phyloP scores from a whole-genome alignment of 768 basidiomycete genomes.

The Naematelia encephala region DNA sequence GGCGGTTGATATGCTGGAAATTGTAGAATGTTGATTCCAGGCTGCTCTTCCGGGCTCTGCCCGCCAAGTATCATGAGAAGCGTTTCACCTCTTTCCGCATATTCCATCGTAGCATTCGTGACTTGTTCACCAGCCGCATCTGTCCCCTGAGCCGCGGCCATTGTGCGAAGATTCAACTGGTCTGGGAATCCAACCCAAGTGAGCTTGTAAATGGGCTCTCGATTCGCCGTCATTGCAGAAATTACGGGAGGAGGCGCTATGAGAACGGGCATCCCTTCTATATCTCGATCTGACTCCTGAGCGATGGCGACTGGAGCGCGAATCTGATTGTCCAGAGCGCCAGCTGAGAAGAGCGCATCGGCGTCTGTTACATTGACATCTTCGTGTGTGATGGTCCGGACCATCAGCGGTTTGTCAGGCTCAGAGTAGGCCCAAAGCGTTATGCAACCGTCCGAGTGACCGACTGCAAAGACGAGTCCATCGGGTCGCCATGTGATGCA shows the following conservation, averaged over 20 bases:
- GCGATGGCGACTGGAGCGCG: slow-evolving; percentile 12
- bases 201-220: slow-evolving; percentile 82
- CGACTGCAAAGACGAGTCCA: slow-evolving; percentile 70
- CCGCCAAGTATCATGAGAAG: slow-evolving; percentile 77
- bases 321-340: slow-evolving; percentile 42
- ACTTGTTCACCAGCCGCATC: slow-evolving; percentile 37
- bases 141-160: slow-evolving; percentile 49
- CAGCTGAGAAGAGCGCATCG: slow-evolving; percentile 52
- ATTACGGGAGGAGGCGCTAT: not conserved
- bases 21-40: slow-evolving; percentile 67
- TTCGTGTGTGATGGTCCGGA: slow-evolving; percentile 61
- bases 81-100: slow-evolving; percentile 64
- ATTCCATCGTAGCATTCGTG: slow-evolving; percentile 45
- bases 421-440: slow-evolving; percentile 81
- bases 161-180: slow-evolving; percentile 42
- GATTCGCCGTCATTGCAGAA: slow-evolving; percentile 35
- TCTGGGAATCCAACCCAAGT: slow-evolving; percentile 77
- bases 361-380: slow-evolving; percentile 54
- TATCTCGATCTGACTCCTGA: slow-evolving; percentile 18
- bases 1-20: slow-evolving; percentile 56
- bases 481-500: slow-evolving; percentile 69
- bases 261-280: slow-evolving; percentile 18
- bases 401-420: slow-evolving; percentile 68
- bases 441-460: slow-evolving; percentile 76
- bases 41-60: slow-evolving; percentile 56